A percentile compares a stretch with the other conserved stretches of the same genome.
These are phyloP conservation scores for Ganoderma sinense DNA, from an alignment of 1,284 basidiomycete species.

Conservation along the genomic window DNA sequence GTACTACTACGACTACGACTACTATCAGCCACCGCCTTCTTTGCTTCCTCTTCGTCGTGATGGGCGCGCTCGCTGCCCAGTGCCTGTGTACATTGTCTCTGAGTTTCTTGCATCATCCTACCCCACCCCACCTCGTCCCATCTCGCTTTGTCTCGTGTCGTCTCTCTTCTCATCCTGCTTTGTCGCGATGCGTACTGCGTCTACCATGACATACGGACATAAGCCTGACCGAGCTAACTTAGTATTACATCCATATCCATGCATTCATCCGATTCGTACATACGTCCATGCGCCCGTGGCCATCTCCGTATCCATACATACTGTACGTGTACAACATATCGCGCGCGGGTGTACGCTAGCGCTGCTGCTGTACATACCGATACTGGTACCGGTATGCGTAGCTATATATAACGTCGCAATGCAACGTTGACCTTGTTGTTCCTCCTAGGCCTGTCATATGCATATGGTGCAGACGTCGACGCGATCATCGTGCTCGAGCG, in stretches of 20 bases:
- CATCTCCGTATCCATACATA: neutral
- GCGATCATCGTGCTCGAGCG: no score
- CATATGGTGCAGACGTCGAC: no score
- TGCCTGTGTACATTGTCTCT: neutral
- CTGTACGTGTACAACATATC: slow-evolving; percentile 2
- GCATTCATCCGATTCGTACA: neutral
- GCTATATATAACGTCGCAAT: neutral
- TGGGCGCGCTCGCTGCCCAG: no score
- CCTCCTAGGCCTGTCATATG: neutral
- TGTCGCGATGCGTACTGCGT: neutral
- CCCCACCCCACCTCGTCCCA: neutral
- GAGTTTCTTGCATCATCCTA: neutral
- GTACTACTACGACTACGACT: neutral
- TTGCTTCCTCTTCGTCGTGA: no score
- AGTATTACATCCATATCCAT: neutral
- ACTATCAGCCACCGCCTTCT: no score
- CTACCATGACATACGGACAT: neutral
- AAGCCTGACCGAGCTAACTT: slow-evolving; percentile 2
- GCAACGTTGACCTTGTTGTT: neutral
- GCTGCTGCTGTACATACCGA: neutral
- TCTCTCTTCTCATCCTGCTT: no score
- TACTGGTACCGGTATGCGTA: neutral
- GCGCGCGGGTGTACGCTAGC: neutral
- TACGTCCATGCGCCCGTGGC: neutral
- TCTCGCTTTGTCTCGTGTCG: no score